phyloP scores from a whole-genome alignment of 2,329 filamentous ascomycete genomes.

The Fusarium mangiferae region DNA sequence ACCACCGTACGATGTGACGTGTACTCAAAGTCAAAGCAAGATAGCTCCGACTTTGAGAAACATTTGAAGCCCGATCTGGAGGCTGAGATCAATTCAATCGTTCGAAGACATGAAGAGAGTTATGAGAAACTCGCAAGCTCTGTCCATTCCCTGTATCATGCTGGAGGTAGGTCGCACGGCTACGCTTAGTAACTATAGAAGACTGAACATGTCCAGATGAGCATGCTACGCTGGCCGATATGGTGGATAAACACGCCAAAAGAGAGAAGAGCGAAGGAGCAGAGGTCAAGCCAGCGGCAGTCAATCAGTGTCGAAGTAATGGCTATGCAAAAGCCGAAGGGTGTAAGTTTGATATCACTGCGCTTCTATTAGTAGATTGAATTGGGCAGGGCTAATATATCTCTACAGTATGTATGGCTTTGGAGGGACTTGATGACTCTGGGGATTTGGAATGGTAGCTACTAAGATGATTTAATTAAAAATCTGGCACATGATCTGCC shows the following conservation, averaged over 20 bases:
- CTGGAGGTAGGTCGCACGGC: background rate
- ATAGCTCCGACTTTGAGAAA: background rate
- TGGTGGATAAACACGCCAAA: background rate
- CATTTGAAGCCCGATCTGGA: background rate
- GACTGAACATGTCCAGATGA: background rate
- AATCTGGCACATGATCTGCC: too few relatives aligned
- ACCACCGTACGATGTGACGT: background rate
- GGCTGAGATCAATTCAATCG: background rate
- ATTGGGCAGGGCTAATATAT: background rate
- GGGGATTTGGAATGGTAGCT: background rate
- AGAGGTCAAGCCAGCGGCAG: background rate
- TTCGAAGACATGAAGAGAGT: background rate
- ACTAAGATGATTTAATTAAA: too few relatives aligned
- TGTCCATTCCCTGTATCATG: background rate
- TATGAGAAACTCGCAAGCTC: background rate
- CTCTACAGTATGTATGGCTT: background rate
- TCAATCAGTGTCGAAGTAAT: background rate
- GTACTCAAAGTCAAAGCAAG: background rate
- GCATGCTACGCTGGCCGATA: background rate
- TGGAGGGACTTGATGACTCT: background rate
- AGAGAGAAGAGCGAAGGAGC: background rate
- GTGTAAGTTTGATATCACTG: background rate
- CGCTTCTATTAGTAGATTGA: rapidly evolving
- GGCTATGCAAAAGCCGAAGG: background rate
- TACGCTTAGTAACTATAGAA: background rate